Base-by-base conservation (phyloP, 1,284 basidiomycete genomes). In the Cryptococcus sp. region DNA sequence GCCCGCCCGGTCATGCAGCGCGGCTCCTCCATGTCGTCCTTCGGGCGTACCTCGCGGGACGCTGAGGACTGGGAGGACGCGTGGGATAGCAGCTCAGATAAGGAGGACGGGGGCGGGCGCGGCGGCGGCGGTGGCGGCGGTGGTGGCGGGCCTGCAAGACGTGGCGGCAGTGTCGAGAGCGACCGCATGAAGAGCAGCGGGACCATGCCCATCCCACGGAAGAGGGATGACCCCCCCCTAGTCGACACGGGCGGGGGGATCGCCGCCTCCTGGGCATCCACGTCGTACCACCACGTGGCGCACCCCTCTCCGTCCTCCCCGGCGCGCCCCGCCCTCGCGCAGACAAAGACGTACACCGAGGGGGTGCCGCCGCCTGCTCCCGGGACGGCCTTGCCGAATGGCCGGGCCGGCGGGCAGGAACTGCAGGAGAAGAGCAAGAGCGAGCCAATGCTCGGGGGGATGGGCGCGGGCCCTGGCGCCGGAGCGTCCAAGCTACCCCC, bases 41-140 rank as follows among this genome's bases (percentile, higher is more conserved):
- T 59, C 37, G 56, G 52, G 15, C 53, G 37, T 43, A 24, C 20
- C 21, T 36, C 56, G 35, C 28, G 20, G 40, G 45, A 43, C 20
- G 85, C 85, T 1, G 82, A 83, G 1, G 85, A 87, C 64, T 87
- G 86, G 55, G 90, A 93, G 64, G 90, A 93, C 72, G 89, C 86
- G 46, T 93, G 91, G 90, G 90, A 93, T 79, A 88, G 86, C 65
- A 82, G 82, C 54, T 91, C 89, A 3, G 90, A 92, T 76, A 85
- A 86, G 46, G 90, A 91, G 72, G 73, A 76, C 47, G 64, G 65
- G 15, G 58, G 53, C 68, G 56, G 55, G 57, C 11, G 33, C 13
- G 24, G 18, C 21, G 20, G 21, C 15, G 20, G 46, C 1, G 33
- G 28, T 33, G 28, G 28, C 5, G 28, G 28, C 9, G 28, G 28